These are phyloP conservation scores for Sclerotiophoma versabilis DNA, from an alignment of 2,329 filamentous ascomycete species.

Conservation along the genomic window DNA sequence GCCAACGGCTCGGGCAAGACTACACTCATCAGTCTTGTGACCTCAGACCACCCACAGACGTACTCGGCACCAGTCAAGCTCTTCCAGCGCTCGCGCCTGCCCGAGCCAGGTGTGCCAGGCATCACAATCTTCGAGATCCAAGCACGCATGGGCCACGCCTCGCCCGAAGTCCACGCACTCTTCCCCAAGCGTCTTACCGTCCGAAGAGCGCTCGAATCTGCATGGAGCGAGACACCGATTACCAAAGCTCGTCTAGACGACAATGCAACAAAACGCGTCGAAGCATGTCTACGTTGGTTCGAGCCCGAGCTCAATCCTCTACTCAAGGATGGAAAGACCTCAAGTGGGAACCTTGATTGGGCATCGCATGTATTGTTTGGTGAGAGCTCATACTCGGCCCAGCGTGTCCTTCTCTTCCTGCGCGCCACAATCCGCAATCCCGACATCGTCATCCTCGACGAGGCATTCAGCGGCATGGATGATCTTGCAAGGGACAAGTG, in stretches of 20 bases:
- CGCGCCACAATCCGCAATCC: conserved; percentile 55
- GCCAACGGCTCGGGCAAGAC: conserved; percentile 97
- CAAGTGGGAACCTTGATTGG: conserved; percentile 61
- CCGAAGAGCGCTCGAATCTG: conserved; percentile 78
- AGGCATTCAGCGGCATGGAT: conserved; percentile 61
- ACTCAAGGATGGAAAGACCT: conserved; percentile 13
- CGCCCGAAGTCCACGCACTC: conserved; percentile 91
- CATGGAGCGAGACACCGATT: conserved; percentile 89
- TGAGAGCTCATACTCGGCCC: conserved; percentile 77
- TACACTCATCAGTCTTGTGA: conserved; percentile 88
- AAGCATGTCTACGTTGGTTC: conserved; percentile 78
- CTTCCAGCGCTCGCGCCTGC: conserved; percentile 82
- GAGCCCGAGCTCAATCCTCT: conserved; percentile 74
- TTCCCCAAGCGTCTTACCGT: conserved; percentile 82
- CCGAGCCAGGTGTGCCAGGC: conserved; percentile 72
- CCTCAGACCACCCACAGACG: conserved; percentile 93
- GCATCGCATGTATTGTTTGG: conserved; percentile 73
- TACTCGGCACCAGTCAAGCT: conserved; percentile 88
- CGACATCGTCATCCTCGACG: conserved; percentile 59
- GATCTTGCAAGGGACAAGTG: conserved; percentile 80
- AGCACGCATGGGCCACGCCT: conserved; percentile 86
- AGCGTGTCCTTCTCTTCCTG: conserved; percentile 85
- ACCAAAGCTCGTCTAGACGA: conserved; percentile 70
- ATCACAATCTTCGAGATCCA: conserved; percentile 95
- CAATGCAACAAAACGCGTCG: conserved; percentile 66